Evolutionary conservation across 805 yeast species (phyloP).

Genomic region (Pichia paraexigua): DNA sequence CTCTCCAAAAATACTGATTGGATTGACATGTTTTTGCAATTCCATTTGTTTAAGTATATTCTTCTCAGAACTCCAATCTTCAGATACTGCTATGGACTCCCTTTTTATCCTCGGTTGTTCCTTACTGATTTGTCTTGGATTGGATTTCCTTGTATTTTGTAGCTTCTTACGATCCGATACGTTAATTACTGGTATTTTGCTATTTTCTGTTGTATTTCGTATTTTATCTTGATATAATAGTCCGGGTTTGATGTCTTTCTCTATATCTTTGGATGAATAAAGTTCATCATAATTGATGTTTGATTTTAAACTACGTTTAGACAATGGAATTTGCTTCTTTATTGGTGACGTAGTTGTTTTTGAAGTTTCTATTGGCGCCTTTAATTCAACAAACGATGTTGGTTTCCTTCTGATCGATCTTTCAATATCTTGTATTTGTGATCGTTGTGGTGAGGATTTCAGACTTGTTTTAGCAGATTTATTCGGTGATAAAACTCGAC

Average conservation of each 20-base stretch:
- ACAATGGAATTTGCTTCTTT: not conserved
- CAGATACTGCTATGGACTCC: not conserved
- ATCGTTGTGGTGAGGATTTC: not conserved
- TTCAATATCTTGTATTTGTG: not conserved
- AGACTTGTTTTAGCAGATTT: not conserved
- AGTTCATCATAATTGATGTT: not conserved
- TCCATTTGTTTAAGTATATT: not conserved
- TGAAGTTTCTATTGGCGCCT: not conserved
- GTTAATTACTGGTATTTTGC: not conserved
- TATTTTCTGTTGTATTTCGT: not conserved
- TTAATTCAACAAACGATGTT: not conserved
- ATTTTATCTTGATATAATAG: not conserved
- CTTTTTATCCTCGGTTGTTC: not conserved
- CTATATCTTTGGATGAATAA: not conserved
- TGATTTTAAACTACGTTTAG: not conserved
- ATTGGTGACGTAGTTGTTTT: not conserved
- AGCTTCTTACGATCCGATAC: not conserved
- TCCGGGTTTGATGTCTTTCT: not conserved
- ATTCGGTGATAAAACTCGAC: not conserved
- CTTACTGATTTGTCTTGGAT: not conserved
- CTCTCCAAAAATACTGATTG: constrained; percentile 22
- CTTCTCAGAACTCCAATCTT: not conserved
- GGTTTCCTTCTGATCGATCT: not conserved
- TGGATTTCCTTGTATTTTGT: not conserved
- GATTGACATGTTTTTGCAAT: constrained; percentile 13